These are phyloP conservation scores for Plasmodium reichenowi DNA, from an alignment of 169 alveolate species.

Conservation along the genomic window DNA sequence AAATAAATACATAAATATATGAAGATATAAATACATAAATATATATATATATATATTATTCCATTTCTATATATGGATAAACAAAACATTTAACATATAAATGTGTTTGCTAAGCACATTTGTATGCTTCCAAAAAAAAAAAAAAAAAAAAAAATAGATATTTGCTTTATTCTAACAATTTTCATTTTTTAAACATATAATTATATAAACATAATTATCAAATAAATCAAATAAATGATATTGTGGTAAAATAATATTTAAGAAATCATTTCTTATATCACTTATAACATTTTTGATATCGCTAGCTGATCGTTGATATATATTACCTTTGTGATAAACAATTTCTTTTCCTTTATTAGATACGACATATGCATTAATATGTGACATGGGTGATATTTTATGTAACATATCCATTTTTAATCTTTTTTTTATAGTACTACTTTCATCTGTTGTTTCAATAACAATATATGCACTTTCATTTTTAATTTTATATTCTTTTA, in stretches of 20 bases:
- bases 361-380: conserved; percentile 56
- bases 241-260: conserved; percentile 57
- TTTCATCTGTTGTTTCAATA: conserved; percentile 67
- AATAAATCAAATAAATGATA: conserved; percentile 50
- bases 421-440: conserved; percentile 51
- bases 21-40: background rate
- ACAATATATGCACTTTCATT: conserved; percentile 59
- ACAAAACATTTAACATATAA: too few species aligned
- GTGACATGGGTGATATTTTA: conserved; percentile 65
- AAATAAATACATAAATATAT: background rate
- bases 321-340: conserved; percentile 67
- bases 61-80: too few species aligned
- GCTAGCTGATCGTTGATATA: conserved; percentile 64
- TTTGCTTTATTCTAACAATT: conserved; percentile 12
- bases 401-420: conserved; percentile 61
- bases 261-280: conserved; percentile 57
- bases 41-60: background rate
- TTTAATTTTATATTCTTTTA: conserved; percentile 58
- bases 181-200: conserved; percentile 60
- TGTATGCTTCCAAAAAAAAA: too few species aligned
- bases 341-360: conserved; percentile 58
- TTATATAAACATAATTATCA: conserved; percentile 52
- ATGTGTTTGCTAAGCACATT: too few species aligned
- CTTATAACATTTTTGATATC: conserved; percentile 64
- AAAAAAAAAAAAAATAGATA: too few species aligned